phyloP scores from a whole-genome alignment of 2,329 filamentous ascomycete species.

The Exophiala spinifera region DNA sequence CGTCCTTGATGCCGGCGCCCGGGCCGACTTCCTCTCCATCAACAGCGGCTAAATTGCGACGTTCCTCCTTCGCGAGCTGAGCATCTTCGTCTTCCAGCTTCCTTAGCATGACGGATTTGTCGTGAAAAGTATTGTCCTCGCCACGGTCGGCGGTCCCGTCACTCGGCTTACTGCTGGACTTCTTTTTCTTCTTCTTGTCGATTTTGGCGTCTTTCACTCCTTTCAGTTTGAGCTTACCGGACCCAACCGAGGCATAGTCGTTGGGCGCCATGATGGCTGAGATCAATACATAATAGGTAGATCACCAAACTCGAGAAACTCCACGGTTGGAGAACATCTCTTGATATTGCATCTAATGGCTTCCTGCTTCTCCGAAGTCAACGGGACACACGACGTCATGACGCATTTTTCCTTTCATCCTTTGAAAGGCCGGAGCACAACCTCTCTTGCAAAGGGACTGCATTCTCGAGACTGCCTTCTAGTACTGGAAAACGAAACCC shows the following conservation, averaged over 20 bases:
- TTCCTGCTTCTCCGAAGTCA: no score
- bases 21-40: conserved; percentile 29
- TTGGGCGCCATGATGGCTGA: conserved; percentile 12
- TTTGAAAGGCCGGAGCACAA: no score
- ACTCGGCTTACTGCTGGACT: conserved; percentile 36
- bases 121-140: conserved; percentile 12
- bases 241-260: conserved; percentile 17
- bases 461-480: no score
- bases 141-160: not conserved
- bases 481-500: no score
- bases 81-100: conserved; percentile 25
- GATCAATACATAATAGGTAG: not conserved
- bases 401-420: no score
- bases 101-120: conserved; percentile 28
- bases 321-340: not conserved
- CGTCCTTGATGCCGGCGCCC: conserved; percentile 32
- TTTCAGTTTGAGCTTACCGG: conserved; percentile 79
- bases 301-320: not conserved
- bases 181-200: conserved; percentile 52
- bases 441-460: no score
- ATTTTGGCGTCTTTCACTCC: conserved; percentile 58
- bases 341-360: not conserved
- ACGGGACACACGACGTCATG: no score
- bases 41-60: conserved; percentile 27
- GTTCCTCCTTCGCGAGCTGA: conserved; percentile 30